Base-by-base conservation (phyloP, 257 asterid species). In the Sherardia arvensis region DNA sequence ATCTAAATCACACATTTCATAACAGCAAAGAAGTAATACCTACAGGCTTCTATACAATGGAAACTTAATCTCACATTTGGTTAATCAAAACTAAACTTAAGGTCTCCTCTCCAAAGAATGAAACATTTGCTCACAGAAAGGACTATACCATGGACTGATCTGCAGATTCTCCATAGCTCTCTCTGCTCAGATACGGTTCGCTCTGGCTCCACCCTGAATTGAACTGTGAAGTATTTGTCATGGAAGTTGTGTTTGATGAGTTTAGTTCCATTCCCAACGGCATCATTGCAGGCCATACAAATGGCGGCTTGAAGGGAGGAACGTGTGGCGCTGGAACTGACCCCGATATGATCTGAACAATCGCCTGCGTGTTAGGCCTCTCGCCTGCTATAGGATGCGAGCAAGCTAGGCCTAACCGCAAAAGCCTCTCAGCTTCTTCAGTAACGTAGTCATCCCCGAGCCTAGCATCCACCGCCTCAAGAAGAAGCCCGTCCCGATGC, bases 261-360 rank as follows among this genome's bases (percentile, higher is more conserved):
- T 71, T 76, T 7, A 78, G 72, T 7, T 84, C 83, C 66, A 61
- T 33, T 64, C 63, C 80, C 0, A 60, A 18, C 2, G 86, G 85
- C 11, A 72, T 74, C 7, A 45, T 57, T 4, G 95, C 60, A 0
- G 98, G 97, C 97, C 97, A 92, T 23, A 87, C 78, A 27, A 92
- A 92, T 0, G 98, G 64, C 12, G 98, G 98, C 84, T 78, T 88
- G 70, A 92, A 87, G 3, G 84, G 93, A 5, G 95, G 95, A 8
- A 92, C 95, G 5, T 10, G 9, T 0, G 93, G 95, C 53, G 71
- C 82, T 0, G 87, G 72, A 59, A 81, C 82, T 2, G 88, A 76
- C 3, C 90, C 95, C 1, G 81, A 68, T 70, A 85, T 74, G 23
- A 87, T 89, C 77, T 89, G 97, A 26, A 78, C 57, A 23, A 92